Base-by-base conservation (phyloP, 2,329 filamentous ascomycete species). In the Cladorrhinum sp. region DNA sequence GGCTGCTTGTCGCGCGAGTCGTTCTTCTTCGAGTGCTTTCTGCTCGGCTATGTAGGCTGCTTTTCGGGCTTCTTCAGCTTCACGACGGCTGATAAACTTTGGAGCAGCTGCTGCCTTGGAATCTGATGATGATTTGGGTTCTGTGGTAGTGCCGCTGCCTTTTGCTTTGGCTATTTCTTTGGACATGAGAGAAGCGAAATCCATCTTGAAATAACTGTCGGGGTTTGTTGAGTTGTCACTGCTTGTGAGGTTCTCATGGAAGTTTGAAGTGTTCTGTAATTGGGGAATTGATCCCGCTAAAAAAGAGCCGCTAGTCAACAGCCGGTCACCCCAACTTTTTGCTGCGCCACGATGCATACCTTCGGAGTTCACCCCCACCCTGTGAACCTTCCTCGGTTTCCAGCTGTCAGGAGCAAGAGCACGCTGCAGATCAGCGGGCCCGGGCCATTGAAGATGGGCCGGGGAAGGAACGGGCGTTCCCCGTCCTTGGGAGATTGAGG, bases 161-260 rank as follows among this genome's bases (percentile, higher is more conserved):
- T 91, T 91, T 67, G 88, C 82, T 75, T 95, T 96, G 70, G 90
- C 86, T 70, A 99, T 95, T 76, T 96, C 92, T 72, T 92, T 90
- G 70, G 90, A 87, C 91, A 99, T 96, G 52, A 99, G 80, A 36
- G 92, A 85, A 63, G 92, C 92, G 79, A 99, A 99, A 76, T 99
- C 93, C 95, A 99, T 99, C 67, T 63, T 80, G 72, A 64, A 45
- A 16, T 38, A 32, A 20, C 7, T 24, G 27, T 12, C 7, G 45
- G 7, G 27, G 25, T 29, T 29, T 29, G 25, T 29, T 10, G 25
- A 29, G 25, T 29, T 10, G n/a, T n/a, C n/a, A n/a, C n/a, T n/a
- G n/a, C n/a, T n/a, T n/a, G n/a, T n/a, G n/a, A n/a, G n/a, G n/a
- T n/a, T n/a, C n/a, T n/a, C n/a, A n/a, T n/a, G n/a, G n/a, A n/a